These are phyloP conservation scores for Leccinum truebloodii DNA, from an alignment of 768 basidiomycete genomes.

Conservation along the genomic window DNA sequence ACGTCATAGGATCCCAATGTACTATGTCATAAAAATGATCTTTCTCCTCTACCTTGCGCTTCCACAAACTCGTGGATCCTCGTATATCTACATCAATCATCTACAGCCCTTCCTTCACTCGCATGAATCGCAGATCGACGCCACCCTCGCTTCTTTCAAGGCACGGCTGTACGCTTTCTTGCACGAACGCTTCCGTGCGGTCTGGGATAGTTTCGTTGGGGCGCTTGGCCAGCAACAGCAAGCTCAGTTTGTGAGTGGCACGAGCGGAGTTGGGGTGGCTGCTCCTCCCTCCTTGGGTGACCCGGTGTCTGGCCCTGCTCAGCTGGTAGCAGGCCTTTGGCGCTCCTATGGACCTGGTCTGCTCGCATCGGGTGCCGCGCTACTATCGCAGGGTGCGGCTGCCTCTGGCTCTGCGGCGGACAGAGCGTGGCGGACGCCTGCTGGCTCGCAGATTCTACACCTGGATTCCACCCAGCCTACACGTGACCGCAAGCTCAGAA, in stretches of 20 bases:
- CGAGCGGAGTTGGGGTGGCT: constrained; percentile 27
- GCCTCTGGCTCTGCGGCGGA: constrained; percentile 36
- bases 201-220: constrained; percentile 66
- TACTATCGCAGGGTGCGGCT: constrained; percentile 55
- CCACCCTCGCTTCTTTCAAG: constrained; percentile 66
- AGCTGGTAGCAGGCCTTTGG: constrained; percentile 71
- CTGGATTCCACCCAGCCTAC: constrained; percentile 32
- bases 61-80: constrained; percentile 86
- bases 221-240: constrained; percentile 47
- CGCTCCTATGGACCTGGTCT: constrained; percentile 75
- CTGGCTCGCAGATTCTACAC: constrained; percentile 33
- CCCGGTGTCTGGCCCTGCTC: constrained; percentile 62
- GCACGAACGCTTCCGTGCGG: constrained; percentile 57
- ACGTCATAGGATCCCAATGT: constrained; percentile 94
- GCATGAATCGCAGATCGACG: constrained; percentile 87
- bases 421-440: constrained; percentile 29
- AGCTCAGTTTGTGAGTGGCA: constrained; percentile 17
- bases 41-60: constrained; percentile 90
- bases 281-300: constrained; percentile 50
- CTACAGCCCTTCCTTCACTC: constrained; percentile 81
- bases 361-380: constrained; percentile 63
- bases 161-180: constrained; percentile 59
- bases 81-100: constrained; percentile 78
- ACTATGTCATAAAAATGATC: constrained; percentile 75
- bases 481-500: constrained; percentile 44